phyloP scores from a whole-genome alignment of 2,329 filamentous ascomycete genomes.

The Neoscytalidium dimidiatum region DNA sequence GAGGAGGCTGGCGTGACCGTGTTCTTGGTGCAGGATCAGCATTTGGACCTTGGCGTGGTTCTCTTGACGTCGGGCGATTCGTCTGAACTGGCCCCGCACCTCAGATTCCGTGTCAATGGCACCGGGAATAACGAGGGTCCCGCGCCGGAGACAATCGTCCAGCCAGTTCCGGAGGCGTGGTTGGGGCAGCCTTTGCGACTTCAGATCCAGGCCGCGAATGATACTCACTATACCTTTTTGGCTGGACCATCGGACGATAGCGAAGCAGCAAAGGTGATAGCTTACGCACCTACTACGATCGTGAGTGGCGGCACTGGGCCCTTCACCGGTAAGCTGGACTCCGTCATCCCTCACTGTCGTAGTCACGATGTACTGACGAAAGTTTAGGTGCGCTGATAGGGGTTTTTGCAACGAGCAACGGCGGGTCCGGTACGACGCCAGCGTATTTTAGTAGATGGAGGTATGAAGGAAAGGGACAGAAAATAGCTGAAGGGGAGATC shows the following conservation, averaged over 20 bases:
- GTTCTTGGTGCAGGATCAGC: slow-evolving; percentile 55
- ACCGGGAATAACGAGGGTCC: slow-evolving; percentile 44
- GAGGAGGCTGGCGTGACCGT: slow-evolving; percentile 57
- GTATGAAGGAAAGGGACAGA: slow-evolving; percentile 37
- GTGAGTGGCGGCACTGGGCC: slow-evolving; percentile 30
- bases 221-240: slow-evolving; percentile 46
- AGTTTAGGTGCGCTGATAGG: slow-evolving; percentile 56
- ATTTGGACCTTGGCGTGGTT: slow-evolving; percentile 48
- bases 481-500: slow-evolving; percentile 41
- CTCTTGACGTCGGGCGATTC: slow-evolving; percentile 24
- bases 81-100: background rate
- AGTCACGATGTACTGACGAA: background rate
- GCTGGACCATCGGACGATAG: slow-evolving; percentile 26
- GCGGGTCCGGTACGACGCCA: slow-evolving; percentile 43
- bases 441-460: slow-evolving; percentile 54
- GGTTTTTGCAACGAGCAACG: slow-evolving; percentile 57
- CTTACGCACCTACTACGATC: slow-evolving; percentile 28
- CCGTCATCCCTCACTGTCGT: background rate
- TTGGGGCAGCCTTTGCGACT: slow-evolving; percentile 34
- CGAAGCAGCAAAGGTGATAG: slow-evolving; percentile 23
- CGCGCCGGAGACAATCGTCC: slow-evolving; percentile 39
- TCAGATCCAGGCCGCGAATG: slow-evolving; percentile 48
- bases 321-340: slow-evolving; percentile 23
- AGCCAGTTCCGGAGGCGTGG: slow-evolving; percentile 45
- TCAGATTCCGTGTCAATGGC: slow-evolving; percentile 46